Evolutionary conservation across 176 grass and related monocot genomes (phyloP).

Genomic region (Juncus inflexus): DNA sequence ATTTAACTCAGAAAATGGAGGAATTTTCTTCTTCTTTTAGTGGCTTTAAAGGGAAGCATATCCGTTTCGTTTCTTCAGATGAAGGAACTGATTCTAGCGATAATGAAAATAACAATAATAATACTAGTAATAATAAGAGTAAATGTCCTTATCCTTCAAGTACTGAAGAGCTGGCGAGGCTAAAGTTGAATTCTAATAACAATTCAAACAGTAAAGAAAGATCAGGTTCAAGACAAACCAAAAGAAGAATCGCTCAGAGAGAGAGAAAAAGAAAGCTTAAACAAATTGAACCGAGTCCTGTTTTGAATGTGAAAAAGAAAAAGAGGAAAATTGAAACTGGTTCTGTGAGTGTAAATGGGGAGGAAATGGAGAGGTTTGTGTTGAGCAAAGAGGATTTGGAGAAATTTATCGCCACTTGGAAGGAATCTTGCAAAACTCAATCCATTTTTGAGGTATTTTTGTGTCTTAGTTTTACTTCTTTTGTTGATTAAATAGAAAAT

Average conservation of each 20-base stretch:
- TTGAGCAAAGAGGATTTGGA: constrained; percentile 49
- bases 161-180: constrained; percentile 69
- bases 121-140: constrained; percentile 30
- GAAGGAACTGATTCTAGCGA: constrained; percentile 38
- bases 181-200: constrained; percentile 55
- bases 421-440: constrained; percentile 69
- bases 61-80: constrained; percentile 68
- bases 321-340: constrained; percentile 35
- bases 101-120: constrained; percentile 31
- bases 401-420: constrained; percentile 87
- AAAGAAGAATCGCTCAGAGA: constrained; percentile 17
- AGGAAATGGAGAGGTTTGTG: constrained; percentile 27
- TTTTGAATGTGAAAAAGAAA: constrained; percentile 37
- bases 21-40: constrained; percentile 28
- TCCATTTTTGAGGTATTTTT: constrained; percentile 58
- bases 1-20: constrained; percentile 46
- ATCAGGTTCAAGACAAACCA: background rate
- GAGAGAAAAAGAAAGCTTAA: constrained; percentile 52
- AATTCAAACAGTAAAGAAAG: constrained; percentile 32
- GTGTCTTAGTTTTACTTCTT: no score
- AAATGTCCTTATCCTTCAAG: constrained; percentile 87
- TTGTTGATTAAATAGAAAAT: no score
- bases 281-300: constrained; percentile 31
- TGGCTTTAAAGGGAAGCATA: constrained; percentile 54
- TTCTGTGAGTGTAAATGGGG: background rate